Base-by-base conservation (phyloP, 176 grass and related monocot genomes). In the Oryza glaberrima region DNA sequence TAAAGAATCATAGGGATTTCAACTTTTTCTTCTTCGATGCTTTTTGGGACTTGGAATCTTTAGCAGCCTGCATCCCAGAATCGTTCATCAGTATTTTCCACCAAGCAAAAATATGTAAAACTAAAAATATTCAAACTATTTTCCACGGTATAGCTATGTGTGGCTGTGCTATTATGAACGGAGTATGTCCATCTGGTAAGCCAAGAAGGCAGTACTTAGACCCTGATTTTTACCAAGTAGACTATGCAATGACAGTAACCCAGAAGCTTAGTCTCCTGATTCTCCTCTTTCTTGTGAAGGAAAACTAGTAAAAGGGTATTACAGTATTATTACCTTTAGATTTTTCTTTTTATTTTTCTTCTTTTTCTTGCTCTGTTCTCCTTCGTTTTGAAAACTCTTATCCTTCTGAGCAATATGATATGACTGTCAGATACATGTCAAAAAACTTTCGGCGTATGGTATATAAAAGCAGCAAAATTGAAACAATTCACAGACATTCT, bases 301-400 rank as follows among this genome's bases (percentile, higher is more conserved):
- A 20, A 60, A 22, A 43, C 17, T 20, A 12, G 20, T 38, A 69
- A 20, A 15, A 56, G 1, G 26, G 6, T 2, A 63, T 11, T 7
- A 63, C 1, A 61, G 51, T 13, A 63, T 63, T 43, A 79, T 84
- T 86, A 92, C 90, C 86, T 92, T 91, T 40, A 77, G 56, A 23
- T 88, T 88, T 73, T 85, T 81, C 43, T 85, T 92, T 88, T 94
- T 94, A 72, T 87, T 93, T 65, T 92, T 92, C 76, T 90, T 94
- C 69, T 90, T 96, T 75, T 78, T 86, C 79, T 88, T 81, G 30
- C 70, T 84, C 70, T 73, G 73, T 16, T 84, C 73, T 11, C 11
- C 82, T 3, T 69, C 75, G 65, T 74, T 83, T 87, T 92, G 69
- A 67, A 72, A 74, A 47, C 49, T 51, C 88, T 78, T 79, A 65